phyloP scores from a whole-genome alignment of 139 green algal genomes.

The Chlamydomonas sp. region DNA sequence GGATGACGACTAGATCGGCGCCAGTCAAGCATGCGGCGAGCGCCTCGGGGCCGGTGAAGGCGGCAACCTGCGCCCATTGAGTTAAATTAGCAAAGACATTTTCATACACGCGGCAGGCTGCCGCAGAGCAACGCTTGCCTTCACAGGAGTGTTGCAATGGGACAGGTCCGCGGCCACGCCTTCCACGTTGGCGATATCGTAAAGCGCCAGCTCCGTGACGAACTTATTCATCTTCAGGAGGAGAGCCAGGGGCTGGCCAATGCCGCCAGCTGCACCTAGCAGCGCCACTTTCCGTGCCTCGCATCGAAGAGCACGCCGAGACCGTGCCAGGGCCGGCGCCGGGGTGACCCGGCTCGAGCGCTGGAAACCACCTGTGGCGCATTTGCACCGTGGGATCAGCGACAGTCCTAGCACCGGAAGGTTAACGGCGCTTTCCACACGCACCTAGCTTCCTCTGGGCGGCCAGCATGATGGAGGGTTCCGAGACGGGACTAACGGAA shows the following conservation, averaged over 20 bases:
- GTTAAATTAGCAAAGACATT: background rate
- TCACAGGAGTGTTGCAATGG: conserved; percentile 91
- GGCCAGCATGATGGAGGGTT: conserved; percentile 2
- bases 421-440: background rate
- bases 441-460: conserved; percentile 8
- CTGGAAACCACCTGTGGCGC: conserved; percentile 5
- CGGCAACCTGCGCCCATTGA: conserved; percentile 66
- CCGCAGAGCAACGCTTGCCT: conserved; percentile 51
- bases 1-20: conserved; percentile 93
- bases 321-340: background rate
- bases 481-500: too few species aligned
- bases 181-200: conserved; percentile 93
- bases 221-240: conserved; percentile 92
- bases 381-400: background rate
- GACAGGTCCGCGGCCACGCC: conserved; percentile 95
- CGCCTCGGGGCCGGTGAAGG: conserved; percentile 79
- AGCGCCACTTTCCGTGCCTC: conserved; percentile 69
- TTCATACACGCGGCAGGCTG: background rate
- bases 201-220: conserved; percentile 92
- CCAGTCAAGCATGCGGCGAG: conserved; percentile 70
- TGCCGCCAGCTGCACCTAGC: conserved; percentile 86
- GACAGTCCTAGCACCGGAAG: background rate
- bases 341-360: background rate
- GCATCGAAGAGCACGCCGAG: conserved; percentile 8
- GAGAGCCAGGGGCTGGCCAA: conserved; percentile 88